phyloP scores from a whole-genome alignment of 768 basidiomycete species.

The Symmetrospora coprosmae region DNA sequence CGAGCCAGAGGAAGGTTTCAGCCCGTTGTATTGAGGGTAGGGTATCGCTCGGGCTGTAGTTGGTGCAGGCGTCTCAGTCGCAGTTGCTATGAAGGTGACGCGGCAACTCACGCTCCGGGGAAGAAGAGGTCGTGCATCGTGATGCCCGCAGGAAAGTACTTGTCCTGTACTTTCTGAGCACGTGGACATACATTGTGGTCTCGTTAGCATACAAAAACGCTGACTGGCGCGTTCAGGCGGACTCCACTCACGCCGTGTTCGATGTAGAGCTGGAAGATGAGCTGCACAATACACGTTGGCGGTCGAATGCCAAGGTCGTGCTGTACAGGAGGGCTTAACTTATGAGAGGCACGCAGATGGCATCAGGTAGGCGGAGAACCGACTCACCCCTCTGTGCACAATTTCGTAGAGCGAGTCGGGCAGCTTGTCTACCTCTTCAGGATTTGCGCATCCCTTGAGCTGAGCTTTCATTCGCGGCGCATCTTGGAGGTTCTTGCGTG shows the following conservation, averaged over 20 bases:
- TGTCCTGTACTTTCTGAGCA: conserved; percentile 33
- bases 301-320: conserved; percentile 49
- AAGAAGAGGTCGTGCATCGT: conserved; percentile 68
- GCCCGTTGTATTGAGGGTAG: conserved; percentile 61
- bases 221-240: too few species aligned
- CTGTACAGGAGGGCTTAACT: conserved; percentile 23
- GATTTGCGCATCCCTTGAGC: conserved; percentile 50
- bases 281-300: conserved; percentile 59
- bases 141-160: conserved; percentile 55
- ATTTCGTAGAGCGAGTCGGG: conserved; percentile 51
- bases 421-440: conserved; percentile 44
- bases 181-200: too few species aligned
- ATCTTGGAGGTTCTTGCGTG: conserved; percentile 56
- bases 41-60: not conserved
- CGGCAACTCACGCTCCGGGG: conserved; percentile 44
- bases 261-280: conserved; percentile 57
- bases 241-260: conserved; percentile 56
- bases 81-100: not conserved
- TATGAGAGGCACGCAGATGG: not conserved
- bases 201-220: too few species aligned
- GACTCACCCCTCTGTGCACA: conserved; percentile 45
- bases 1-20: conserved; percentile 64
- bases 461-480: conserved; percentile 64
- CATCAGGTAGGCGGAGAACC: not conserved
- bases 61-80: not conserved